Percentiles rank a stretch among this genome's conserved stretches.
Evolutionary conservation across 345 rosid species (phyloP).

Genomic region (Rhizophora apiculata): DNA sequence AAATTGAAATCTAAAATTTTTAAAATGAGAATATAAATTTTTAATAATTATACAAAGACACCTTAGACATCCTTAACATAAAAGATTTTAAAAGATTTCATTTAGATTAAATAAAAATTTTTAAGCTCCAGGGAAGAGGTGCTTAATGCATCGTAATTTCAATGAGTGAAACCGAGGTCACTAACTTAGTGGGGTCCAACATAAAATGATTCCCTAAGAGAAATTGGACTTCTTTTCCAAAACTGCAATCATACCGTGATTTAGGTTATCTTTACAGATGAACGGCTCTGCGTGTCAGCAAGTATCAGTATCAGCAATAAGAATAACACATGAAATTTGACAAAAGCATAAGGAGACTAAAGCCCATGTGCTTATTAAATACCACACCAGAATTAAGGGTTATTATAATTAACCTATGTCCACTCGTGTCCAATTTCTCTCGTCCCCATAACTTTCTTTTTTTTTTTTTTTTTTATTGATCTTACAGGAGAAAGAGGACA

Average conservation of each 20-base stretch:
- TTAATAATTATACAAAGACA: rapidly evolving
- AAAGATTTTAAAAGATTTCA: slow-evolving; percentile 26
- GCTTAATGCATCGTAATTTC: slow-evolving; percentile 4
- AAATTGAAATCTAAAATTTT: no score
- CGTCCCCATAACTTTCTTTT: no score
- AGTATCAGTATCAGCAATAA: neutral
- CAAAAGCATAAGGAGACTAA: neutral
- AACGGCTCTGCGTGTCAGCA: slow-evolving; percentile 20
- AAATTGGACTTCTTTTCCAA: slow-evolving; percentile 4
- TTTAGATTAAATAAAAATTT: slow-evolving; percentile 5
- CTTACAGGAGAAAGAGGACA: no score
- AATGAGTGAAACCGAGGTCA: slow-evolving; percentile 11
- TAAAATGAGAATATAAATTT: no score
- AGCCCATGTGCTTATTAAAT: neutral
- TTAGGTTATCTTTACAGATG: slow-evolving; percentile 21
- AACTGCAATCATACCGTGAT: slow-evolving; percentile 7
- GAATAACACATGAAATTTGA: neutral
- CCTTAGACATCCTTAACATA: neutral
- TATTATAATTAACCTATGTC: no score
- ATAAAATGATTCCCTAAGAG: slow-evolving; percentile 5
- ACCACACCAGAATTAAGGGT: no score
- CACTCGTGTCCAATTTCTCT: no score
- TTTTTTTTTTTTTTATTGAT: no score
- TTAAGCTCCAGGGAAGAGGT: neutral
- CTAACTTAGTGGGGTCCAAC: slow-evolving; percentile 16